Evolutionary conservation across 2,329 filamentous ascomycete species (phyloP), one percentile per base, ranked within the genome.

Genomic region (Purpureocillium lavendulum): DNA sequence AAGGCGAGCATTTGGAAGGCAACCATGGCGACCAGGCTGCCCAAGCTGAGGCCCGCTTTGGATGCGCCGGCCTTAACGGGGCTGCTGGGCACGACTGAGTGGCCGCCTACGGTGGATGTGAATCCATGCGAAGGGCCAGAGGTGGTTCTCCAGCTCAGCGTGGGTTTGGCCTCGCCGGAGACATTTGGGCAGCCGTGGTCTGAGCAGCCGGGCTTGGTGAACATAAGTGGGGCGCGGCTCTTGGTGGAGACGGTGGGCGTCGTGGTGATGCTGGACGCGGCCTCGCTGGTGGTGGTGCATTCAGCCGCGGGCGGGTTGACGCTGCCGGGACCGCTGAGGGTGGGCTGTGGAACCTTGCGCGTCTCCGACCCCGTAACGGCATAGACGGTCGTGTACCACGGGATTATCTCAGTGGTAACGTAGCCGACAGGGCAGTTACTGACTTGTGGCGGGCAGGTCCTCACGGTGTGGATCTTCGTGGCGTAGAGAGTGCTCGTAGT

Each of bases 381-480:
- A 57, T 59, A 66, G 36, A 66, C 54, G 7, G 61, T 65, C 17
- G 61, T 65, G 40, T 59, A 61, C 36, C 37, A 34, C 8, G 51
- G 43, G 41, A 62, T 53, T 35, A 62, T 52, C 41, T 57, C 53
- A 1, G 60, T 61, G 26, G 52, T 57, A 39, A 58, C 49, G 15
- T 54, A 44, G 28, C 59, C 56, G 40, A 56, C 53, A 8, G 55
- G 54, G 52, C 75, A 78, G 70, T 74, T 56, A 47, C 66, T 65
- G 45, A 73, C 66, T 40, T 59, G 63, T 31, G 71, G 61, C 38
- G 62, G 65, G 56, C 74, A 78, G 29, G 67, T 69, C 50, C 70
- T 77, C 60, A 76, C 61, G 53, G 72, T 76, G 46, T 69, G 62
- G 45, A 68, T 63, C 52, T 66, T 65, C 51, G 71, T 77, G 50